Percentiles rank a stretch among this genome's conserved stretches.
Conservation (phyloP, 768 basidiomycete species). For the Amanita exitialis region DNA sequence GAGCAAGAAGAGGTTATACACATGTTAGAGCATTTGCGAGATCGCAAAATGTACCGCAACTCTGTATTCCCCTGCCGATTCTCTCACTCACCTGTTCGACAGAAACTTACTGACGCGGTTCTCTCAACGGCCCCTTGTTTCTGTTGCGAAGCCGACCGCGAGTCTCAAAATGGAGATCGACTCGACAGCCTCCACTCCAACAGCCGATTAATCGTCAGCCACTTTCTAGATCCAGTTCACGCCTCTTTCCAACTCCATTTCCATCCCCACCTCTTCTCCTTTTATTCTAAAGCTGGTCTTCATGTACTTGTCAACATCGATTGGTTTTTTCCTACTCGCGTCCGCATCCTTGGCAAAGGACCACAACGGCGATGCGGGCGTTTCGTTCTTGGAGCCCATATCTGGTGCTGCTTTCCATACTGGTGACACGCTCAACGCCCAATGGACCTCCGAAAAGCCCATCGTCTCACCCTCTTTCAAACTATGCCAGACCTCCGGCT, state of each 20-base stretch:
- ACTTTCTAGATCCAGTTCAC: neutral
- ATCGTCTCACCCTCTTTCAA: constrained; percentile 4
- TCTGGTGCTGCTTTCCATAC: too few relatives aligned
- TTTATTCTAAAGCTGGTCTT: neutral
- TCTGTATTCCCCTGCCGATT: neutral
- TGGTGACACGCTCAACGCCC: neutral
- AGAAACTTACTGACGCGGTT: constrained; percentile 52
- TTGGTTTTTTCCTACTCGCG: neutral
- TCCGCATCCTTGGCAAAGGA: neutral
- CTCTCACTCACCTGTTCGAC: constrained; percentile 1
- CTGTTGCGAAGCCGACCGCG: constrained; percentile 16
- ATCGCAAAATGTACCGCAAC: constrained; percentile 46
- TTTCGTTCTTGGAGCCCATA: neutral
- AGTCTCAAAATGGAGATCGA: constrained; percentile 55
- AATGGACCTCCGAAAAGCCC: neutral
- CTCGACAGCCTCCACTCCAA: constrained; percentile 67
- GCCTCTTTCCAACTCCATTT: neutral
- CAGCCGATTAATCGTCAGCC: constrained; percentile 16
- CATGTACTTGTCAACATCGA: neutral
- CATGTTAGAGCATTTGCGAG: constrained; percentile 55
- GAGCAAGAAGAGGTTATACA: constrained; percentile 65
- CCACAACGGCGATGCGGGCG: neutral
- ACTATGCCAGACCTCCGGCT: neutral
- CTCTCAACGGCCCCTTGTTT: constrained; percentile 27
- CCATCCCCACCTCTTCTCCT: neutral